phyloP scores from a whole-genome alignment of 2,329 filamentous ascomycete genomes.

The Trichophyton mentagrophytes region DNA sequence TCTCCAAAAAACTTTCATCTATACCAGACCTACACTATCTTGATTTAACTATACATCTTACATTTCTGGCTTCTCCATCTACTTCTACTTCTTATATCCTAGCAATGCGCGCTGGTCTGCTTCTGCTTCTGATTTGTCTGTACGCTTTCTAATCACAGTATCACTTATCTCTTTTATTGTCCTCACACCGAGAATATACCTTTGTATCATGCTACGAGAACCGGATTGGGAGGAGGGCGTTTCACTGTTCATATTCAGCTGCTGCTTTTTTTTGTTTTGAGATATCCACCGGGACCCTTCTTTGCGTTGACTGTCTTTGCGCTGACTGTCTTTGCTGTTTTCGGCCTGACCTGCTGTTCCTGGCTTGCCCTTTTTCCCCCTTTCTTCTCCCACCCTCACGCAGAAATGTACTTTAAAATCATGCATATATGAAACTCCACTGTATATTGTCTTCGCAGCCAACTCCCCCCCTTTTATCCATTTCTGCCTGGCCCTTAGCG shows the following conservation, averaged over 20 bases:
- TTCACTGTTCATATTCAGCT: neutral
- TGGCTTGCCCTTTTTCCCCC: neutral
- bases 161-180: neutral
- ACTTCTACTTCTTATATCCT: neutral
- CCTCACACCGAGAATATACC: neutral
- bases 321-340: neutral
- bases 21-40: neutral
- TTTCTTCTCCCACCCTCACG: neutral
- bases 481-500: neutral
- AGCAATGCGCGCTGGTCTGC: neutral
- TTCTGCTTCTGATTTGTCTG: neutral
- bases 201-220: neutral
- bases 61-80: neutral
- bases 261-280: neutral
- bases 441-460: neutral
- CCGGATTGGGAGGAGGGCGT: neutral
- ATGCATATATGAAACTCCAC: neutral
- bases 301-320: too few species aligned
- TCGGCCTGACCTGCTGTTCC: neutral
- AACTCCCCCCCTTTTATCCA: neutral
- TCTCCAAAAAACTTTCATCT: neutral
- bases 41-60: neutral
- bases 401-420: neutral
- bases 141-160: neutral
- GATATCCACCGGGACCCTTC: neutral